Evolutionary conservation across 176 grass and related monocot genomes (phyloP).

Genomic region (Avena eriantha): DNA sequence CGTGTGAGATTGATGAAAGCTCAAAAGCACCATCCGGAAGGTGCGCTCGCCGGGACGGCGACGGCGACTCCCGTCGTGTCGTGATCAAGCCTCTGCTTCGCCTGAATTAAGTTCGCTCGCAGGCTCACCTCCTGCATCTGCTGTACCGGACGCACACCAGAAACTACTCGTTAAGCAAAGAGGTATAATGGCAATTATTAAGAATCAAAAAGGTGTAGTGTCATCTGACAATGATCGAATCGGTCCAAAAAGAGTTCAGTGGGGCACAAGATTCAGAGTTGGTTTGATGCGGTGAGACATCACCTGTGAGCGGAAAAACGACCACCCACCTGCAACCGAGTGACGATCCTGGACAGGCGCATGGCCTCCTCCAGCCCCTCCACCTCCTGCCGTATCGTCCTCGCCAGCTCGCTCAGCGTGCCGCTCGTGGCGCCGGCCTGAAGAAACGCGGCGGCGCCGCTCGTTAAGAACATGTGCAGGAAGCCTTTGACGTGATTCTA

Average conservation of each 20-base stretch:
- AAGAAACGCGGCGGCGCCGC: not conserved
- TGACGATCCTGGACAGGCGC: conserved; percentile 57
- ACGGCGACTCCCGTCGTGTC: not conserved
- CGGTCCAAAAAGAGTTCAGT: conserved; percentile 11
- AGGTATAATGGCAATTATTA: not conserved
- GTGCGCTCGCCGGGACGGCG: not conserved
- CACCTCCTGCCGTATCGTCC: conserved; percentile 66
- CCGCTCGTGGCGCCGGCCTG: conserved; percentile 58
- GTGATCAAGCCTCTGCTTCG: conserved; percentile 42
- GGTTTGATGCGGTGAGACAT: conserved; percentile 17
- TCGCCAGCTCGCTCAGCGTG: conserved; percentile 51
- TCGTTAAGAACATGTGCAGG: not conserved
- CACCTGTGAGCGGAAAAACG: conserved; percentile 16
- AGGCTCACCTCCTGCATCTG: conserved; percentile 87
- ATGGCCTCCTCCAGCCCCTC: conserved; percentile 77
- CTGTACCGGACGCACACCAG: not conserved
- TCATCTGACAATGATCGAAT: conserved; percentile 22
- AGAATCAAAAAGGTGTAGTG: not conserved
- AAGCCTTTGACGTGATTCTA: not conserved
- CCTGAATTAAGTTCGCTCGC: conserved; percentile 73
- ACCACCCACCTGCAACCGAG: conserved; percentile 63
- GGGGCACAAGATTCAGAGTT: not conserved
- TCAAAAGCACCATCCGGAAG: conserved; percentile 53
- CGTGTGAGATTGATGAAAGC: conserved; percentile 21
- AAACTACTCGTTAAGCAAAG: conserved; percentile 2